A percentile compares a stretch with the other conserved stretches of the same genome.
Evolutionary conservation across 164 flowering plant genomes (phyloP).

Genomic region (Nymphaea thermarum): DNA sequence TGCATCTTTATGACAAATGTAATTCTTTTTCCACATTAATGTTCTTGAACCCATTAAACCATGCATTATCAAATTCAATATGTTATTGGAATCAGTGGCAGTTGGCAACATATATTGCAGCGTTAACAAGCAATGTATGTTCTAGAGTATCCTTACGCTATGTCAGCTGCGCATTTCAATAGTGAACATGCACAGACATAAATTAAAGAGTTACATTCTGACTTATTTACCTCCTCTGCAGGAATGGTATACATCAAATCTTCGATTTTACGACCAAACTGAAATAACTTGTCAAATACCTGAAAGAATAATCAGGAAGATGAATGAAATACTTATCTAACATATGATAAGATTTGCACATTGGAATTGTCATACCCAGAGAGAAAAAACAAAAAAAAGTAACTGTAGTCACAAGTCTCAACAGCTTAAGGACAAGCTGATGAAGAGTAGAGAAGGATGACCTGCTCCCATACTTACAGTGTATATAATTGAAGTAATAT

Average conservation of each 20-base stretch:
- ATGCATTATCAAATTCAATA: too few relatives aligned
- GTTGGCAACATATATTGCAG: not conserved
- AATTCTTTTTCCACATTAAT: too few relatives aligned
- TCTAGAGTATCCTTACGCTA: not conserved
- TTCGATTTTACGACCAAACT: slow-evolving; percentile 78
- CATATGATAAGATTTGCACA: not conserved
- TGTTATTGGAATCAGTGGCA: too few relatives aligned
- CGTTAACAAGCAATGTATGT: not conserved
- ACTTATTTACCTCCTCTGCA: slow-evolving; percentile 69
- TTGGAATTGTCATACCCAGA: not conserved
- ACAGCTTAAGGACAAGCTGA: not conserved
- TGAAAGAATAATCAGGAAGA: slow-evolving; percentile 16
- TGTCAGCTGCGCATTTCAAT: not conserved
- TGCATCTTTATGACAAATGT: too few relatives aligned
- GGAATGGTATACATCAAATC: slow-evolving; percentile 78
- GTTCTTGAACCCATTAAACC: too few relatives aligned
- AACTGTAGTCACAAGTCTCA: not conserved
- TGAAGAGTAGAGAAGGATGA: not conserved
- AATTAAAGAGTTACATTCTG: not conserved
- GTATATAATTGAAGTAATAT: slow-evolving; percentile 82
- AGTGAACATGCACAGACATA: not conserved
- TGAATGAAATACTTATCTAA: not conserved
- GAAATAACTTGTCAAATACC: slow-evolving; percentile 95
- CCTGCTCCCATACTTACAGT: slow-evolving; percentile 26
- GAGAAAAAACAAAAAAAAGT: not conserved